Percentiles rank a stretch among this genome's conserved stretches.
Evolutionary conservation across 225 moss, liverwort and hornwort species (phyloP).

Genomic region (Sphagnum tenellum): DNA sequence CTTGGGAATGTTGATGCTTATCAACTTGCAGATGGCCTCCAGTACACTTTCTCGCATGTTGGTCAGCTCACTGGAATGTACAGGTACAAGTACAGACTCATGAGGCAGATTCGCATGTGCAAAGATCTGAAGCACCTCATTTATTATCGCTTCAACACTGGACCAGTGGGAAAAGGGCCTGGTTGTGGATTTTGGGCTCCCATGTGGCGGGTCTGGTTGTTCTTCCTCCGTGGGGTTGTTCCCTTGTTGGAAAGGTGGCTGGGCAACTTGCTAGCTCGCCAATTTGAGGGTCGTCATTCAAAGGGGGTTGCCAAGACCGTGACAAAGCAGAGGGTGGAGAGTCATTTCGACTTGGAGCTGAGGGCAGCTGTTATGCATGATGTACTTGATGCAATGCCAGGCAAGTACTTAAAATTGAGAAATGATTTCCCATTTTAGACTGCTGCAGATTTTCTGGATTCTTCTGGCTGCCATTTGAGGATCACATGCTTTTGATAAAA

Average conservation of each 20-base stretch:
- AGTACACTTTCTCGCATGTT: slow-evolving; percentile 98
- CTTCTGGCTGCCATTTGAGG: too few species aligned
- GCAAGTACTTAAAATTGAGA: slow-evolving; percentile 8
- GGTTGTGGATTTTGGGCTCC: slow-evolving; percentile 99
- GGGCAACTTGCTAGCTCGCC: slow-evolving; percentile 89
- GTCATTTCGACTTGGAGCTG: slow-evolving; percentile 97
- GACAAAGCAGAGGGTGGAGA: slow-evolving; percentile 99
- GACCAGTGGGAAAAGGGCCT: slow-evolving; percentile 98
- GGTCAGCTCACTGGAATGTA: slow-evolving; percentile 99
- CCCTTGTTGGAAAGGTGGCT: slow-evolving; percentile 97
- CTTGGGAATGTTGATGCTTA: slow-evolving; percentile 98
- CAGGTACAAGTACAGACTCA: slow-evolving; percentile 94
- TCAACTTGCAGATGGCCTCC: slow-evolving; percentile 96
- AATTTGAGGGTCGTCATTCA: slow-evolving; percentile 99
- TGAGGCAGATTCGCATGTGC: slow-evolving; percentile 99
- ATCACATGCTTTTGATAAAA: too few species aligned
- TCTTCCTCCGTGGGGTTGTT: slow-evolving; percentile 95
- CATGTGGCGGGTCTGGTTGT: slow-evolving; percentile 99
- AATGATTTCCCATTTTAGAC: background rate
- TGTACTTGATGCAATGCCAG: slow-evolving; percentile 98
- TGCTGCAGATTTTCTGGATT: background rate
- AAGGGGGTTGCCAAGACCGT: slow-evolving; percentile 99
- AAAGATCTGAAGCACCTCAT: slow-evolving; percentile 98
- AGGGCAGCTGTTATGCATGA: slow-evolving; percentile 99
- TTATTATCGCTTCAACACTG: slow-evolving; percentile 96